Evolutionary conservation across 2,329 filamentous ascomycete species (phyloP), one percentile per base, ranked within the genome.

Genomic region (Cladosporium sp.): DNA sequence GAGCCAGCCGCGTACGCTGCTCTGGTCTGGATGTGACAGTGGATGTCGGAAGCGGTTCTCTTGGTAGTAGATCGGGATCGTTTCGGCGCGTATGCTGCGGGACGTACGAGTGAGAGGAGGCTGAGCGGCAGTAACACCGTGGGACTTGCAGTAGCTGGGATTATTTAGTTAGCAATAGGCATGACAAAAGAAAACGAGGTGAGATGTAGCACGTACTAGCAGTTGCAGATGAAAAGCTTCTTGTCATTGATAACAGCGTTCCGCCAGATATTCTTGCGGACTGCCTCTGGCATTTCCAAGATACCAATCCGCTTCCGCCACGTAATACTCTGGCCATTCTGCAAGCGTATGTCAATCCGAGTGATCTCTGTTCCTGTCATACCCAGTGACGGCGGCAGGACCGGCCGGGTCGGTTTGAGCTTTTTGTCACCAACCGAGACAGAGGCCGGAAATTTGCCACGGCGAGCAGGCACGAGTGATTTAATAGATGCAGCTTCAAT

Each of bases 141-240:
- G 12, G 6, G 34, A n/a, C 12, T 20, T 36, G 19, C 48, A 51
- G 20, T 45, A 52, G 45, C 53, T 56, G 32, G 3, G 32, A 9
- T 8, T 3, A 10, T 22, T 32, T 15, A 3, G 34, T 55, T 37
- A 55, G 52, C 24, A 20, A 7, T 42, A 5, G 17, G 8, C 4
- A 9, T 32, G 8, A 5, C 8, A 32, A 32, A 2, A 7, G 9
- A 10, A 10, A 32, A 10, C 3, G 2, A 32, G 8, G 8, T 32
- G 28, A 32, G 28, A 9, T 9, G 12, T 32, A 32, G 5, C 3
- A 48, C 53, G 9, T 56, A 56, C 53, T 39, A 32, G 42, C 53
- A 56, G 35, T 19, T 42, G 24, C 53, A 56, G 20, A 56, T 28
- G 15, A 48, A 36, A 8, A 56, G 28, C 42, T 45, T 56, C n/a